Evolutionary conservation across 1,284 basidiomycete genomes (phyloP).

Genomic region (Mixia osmundae): DNA sequence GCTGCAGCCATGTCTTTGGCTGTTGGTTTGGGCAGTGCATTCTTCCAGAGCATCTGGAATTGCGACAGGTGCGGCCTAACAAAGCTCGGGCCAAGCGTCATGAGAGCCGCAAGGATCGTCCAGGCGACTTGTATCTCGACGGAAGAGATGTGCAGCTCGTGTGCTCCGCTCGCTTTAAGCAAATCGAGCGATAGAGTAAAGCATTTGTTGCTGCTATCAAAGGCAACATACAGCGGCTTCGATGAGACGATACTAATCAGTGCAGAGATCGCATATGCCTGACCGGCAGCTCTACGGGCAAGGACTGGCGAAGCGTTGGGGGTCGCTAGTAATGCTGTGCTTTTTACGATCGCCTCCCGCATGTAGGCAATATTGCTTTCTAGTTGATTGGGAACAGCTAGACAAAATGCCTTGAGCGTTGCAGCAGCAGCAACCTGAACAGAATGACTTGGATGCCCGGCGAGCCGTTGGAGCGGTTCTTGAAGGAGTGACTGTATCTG

Average conservation of each 20-base stretch:
- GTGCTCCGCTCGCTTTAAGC: conserved; percentile 71
- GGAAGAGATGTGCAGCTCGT: conserved; percentile 55
- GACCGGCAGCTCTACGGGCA: conserved; percentile 49
- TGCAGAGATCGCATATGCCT: conserved; percentile 66
- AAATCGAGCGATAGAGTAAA: conserved; percentile 75
- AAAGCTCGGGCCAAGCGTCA: conserved; percentile 81
- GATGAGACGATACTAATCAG: conserved; percentile 65
- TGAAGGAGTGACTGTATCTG: conserved; percentile 69
- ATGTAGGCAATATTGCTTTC: conserved; percentile 50
- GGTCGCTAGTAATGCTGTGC: conserved; percentile 32
- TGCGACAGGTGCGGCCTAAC: conserved; percentile 78
- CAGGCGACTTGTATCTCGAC: conserved; percentile 85
- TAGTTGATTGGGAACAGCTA: conserved; percentile 59
- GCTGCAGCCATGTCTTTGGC: conserved; percentile 47
- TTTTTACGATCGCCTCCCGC: conserved; percentile 56
- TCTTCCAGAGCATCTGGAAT: conserved; percentile 82
- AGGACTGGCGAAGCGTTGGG: conserved; percentile 51
- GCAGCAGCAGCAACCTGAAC: conserved; percentile 68
- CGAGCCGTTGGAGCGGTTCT: conserved; percentile 61
- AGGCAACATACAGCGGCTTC: conserved; percentile 78
- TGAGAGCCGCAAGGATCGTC: conserved; percentile 71
- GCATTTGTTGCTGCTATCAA: conserved; percentile 73
- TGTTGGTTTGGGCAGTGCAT: conserved; percentile 82
- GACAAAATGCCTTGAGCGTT: conserved; percentile 71
- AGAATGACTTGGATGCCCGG: conserved; percentile 65